Evolutionary conservation across 2,329 filamentous ascomycete genomes (phyloP), one percentile per base, ranked within the genome.

Genomic region (Knoxdaviesia proteae): DNA sequence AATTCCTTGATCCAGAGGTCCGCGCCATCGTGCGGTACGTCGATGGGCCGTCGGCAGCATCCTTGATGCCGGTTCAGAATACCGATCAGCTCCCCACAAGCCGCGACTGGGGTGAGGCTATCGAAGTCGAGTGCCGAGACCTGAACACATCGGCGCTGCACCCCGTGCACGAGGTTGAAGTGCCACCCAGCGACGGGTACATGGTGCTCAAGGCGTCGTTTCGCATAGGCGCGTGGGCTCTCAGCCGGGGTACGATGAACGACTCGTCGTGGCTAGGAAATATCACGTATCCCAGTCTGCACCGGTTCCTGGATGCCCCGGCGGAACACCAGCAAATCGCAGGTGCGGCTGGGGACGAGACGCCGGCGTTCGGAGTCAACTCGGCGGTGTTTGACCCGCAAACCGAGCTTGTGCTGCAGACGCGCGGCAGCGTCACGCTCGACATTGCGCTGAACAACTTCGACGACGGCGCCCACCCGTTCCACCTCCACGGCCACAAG

Each of bases 401-500:
- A 0, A 47, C 37, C 0, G 58, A 65, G 11, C 63, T 67, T 39
- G 64, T 71, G 36, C 50, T 69, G 31, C 60, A 75, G 46, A 61
- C 65, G 3, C 56, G 58, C 0, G 67, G 71, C 41, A 61, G 73
- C 32, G 60, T 70, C 32, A 61, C 62, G 34, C 62, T 56, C 6
- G 53, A 54, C 41, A 46, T 58, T 8, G 46, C 56, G 33, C 52
- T 58, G 11, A 57, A 56, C 47, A 58, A 56, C 34, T 48, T 56
- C 6, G 56, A 58, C 34, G 55, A 58, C 39, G 54, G 55, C 2
- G 47, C 50, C 9, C 55, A 58, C 30, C 55, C 54, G 0, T 50
- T 58, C 30, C 72, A 78, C 54, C 55, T 78, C 1, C 75, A 77
- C 53, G 69, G 69, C 0, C 62, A 72, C 51, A 59, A 60, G 41